Conservation (phyloP, 352 stramenopile genomes). For the Phytophthora constricta region DNA sequence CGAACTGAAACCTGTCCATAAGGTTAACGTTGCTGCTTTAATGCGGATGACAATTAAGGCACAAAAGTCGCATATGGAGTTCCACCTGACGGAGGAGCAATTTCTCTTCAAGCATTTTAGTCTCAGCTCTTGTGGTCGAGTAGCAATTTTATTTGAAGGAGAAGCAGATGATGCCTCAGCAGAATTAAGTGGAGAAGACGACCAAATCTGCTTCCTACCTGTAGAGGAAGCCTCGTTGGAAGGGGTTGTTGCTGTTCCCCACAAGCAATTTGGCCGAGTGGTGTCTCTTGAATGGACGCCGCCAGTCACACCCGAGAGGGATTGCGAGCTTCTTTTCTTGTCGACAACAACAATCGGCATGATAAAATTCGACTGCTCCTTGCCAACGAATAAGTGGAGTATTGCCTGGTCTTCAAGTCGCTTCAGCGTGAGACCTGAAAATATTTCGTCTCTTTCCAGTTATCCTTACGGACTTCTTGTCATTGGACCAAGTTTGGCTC, state of each 20-base stretch:
- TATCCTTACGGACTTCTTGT: constrained; percentile 60
- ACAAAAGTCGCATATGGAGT: constrained; percentile 44
- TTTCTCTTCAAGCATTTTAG: constrained; percentile 58
- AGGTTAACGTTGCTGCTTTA: constrained; percentile 45
- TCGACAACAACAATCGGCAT: constrained; percentile 70
- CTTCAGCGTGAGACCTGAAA: constrained; percentile 57
- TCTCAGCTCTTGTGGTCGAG: constrained; percentile 63
- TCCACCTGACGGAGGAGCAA: constrained; percentile 43
- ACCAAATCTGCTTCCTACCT: constrained; percentile 60
- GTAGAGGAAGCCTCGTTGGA: constrained; percentile 60
- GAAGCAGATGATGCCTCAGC: constrained; percentile 5
- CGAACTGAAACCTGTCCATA: constrained; percentile 47
- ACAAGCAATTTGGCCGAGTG: constrained; percentile 67
- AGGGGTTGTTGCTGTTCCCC: constrained; percentile 55
- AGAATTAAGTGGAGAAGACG: constrained; percentile 19
- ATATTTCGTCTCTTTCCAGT: constrained; percentile 55
- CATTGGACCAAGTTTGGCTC: constrained; percentile 58
- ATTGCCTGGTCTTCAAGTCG: constrained; percentile 71
- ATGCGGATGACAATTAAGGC: constrained; percentile 26
- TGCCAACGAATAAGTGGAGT: constrained; percentile 53
- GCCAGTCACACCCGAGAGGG: constrained; percentile 48
- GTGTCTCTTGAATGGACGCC: constrained; percentile 75
- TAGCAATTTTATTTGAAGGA: constrained; percentile 60
- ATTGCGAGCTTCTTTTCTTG: constrained; percentile 70
- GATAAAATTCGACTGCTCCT: constrained; percentile 56